Evolutionary conservation across 225 moss, liverwort and hornwort genomes (phyloP).

Genomic region (Sphagnum contortum): DNA sequence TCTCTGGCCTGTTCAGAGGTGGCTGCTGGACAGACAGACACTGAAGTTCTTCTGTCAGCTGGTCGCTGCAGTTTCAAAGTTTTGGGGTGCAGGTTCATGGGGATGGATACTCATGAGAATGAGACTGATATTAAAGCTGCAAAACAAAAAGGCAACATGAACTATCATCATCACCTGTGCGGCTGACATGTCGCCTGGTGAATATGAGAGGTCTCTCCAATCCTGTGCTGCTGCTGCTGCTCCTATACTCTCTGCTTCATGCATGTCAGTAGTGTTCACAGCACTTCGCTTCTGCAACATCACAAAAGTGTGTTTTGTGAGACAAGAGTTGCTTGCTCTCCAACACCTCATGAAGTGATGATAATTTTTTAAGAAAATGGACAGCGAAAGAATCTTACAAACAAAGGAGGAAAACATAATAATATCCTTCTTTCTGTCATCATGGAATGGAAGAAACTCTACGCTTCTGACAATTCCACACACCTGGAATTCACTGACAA

Average conservation of each 20-base stretch:
- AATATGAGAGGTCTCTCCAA: constrained; percentile 36
- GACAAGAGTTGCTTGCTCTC: background rate
- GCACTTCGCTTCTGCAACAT: constrained; percentile 24
- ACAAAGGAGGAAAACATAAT: background rate
- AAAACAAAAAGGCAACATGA: background rate
- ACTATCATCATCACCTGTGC: constrained; percentile 26
- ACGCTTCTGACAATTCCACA: background rate
- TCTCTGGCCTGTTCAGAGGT: background rate
- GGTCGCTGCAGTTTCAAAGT: no score
- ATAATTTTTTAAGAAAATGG: background rate
- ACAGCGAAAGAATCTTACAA: background rate
- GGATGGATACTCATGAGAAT: background rate
- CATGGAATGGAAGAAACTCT: background rate
- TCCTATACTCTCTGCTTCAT: constrained; percentile 18
- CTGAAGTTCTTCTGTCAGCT: no score
- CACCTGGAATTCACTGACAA: constrained; percentile 75
- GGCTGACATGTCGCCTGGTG: constrained; percentile 51
- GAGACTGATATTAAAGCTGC: no score
- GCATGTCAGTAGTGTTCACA: background rate
- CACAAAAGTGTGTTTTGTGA: background rate
- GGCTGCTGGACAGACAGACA: no score
- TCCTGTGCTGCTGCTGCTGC: constrained; percentile 30
- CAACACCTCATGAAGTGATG: no score
- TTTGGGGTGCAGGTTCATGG: background rate
- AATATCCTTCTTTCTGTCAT: background rate